phyloP scores from a whole-genome alignment of 169 alveolate genomes.

The Eimeria sp. region DNA sequence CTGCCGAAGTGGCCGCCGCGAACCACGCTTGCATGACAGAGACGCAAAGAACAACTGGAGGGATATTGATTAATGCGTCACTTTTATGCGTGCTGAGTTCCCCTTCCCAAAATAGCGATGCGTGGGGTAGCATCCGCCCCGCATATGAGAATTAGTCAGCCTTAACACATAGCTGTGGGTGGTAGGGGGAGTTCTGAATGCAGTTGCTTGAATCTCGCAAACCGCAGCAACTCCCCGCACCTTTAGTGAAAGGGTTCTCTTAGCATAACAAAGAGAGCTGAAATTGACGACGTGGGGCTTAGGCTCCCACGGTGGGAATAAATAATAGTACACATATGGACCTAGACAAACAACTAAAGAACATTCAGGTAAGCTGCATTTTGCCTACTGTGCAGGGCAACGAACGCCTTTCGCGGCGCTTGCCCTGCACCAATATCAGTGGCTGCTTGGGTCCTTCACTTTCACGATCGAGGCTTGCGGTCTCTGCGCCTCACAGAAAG shows the following conservation, averaged over 20 bases:
- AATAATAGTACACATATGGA: not conserved
- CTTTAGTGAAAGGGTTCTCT: conserved; percentile 4
- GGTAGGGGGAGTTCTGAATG: not conserved
- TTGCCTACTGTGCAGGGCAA: not conserved
- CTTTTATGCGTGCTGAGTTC: not conserved
- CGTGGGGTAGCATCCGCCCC: conserved; percentile 40
- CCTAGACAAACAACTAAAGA: not conserved
- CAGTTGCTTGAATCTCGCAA: not conserved
- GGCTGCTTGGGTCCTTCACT: conserved; percentile 17
- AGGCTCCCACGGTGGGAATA: not conserved
- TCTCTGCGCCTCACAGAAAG: conserved; percentile 8
- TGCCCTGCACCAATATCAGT: conserved; percentile 14
- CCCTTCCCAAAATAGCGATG: conserved; percentile 26
- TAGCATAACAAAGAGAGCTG: not conserved
- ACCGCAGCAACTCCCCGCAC: conserved; percentile 29
- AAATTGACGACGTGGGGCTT: not conserved
- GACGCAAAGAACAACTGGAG: conserved; percentile 14
- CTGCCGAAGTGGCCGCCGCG: not conserved
- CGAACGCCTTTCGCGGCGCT: conserved; percentile 6
- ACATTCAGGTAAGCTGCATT: conserved; percentile 20
- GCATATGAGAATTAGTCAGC: not conserved
- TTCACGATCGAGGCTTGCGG: not conserved
- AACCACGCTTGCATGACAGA: not conserved
- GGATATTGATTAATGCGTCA: conserved; percentile 17
- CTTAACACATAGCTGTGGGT: conserved; percentile 4